These are phyloP conservation scores for Suillus lakei DNA, from an alignment of 768 basidiomycete genomes.

Conservation along the genomic window DNA sequence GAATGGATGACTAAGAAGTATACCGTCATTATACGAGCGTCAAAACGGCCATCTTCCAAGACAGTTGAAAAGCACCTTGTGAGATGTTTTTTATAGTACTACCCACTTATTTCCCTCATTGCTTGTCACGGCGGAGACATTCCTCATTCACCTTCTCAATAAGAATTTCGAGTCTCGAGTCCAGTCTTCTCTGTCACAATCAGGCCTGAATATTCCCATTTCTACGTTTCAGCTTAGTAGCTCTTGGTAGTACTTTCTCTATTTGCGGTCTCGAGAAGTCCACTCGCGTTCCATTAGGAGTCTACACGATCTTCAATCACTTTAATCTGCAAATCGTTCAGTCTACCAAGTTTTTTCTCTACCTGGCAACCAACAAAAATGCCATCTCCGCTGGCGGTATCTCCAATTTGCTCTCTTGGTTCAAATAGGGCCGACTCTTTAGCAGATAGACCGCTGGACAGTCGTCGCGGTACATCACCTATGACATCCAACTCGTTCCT, in stretches of 20 bases:
- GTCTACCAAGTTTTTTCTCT: constrained; percentile 18
- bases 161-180: constrained; percentile 8
- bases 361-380: constrained; percentile 40
- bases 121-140: constrained; percentile 11
- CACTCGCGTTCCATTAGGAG: constrained; percentile 16
- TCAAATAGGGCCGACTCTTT: constrained; percentile 33
- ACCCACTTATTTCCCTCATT: constrained; percentile 4
- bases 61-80: constrained; percentile 28
- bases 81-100: background rate
- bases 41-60: constrained; percentile 13
- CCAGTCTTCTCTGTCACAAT: constrained; percentile 14
- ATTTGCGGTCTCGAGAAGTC: constrained; percentile 27
- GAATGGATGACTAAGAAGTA: constrained; percentile 26
- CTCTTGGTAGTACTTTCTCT: constrained; percentile 17
- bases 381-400: constrained; percentile 31
- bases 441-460: constrained; percentile 2
- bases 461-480: constrained; percentile 14
- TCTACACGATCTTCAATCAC: constrained; percentile 20
- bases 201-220: constrained; percentile 15
- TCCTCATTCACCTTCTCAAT: background rate
- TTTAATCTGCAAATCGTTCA: constrained; percentile 36
- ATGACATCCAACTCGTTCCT: constrained; percentile 20
- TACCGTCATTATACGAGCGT: constrained; percentile 22
- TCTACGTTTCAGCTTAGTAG: constrained; percentile 14
- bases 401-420: too few species aligned